Evolutionary conservation across 352 stramenopile species (phyloP).

Genomic region (Aphanomyces cochlioides): DNA sequence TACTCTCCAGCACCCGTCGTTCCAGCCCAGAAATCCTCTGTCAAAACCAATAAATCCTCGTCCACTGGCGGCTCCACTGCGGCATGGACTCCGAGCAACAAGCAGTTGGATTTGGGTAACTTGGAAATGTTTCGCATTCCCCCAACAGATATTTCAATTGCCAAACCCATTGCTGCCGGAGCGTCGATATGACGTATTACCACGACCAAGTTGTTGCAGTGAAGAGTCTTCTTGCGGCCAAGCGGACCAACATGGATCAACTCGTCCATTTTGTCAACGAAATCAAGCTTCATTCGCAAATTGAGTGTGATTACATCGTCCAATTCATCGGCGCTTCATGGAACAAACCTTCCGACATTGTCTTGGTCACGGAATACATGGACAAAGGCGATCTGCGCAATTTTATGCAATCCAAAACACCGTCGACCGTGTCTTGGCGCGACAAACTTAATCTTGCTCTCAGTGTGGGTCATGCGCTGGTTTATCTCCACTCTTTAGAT

Average conservation of each 20-base stretch:
- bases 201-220: no score
- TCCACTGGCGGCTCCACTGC: no score
- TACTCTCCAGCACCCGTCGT: no score
- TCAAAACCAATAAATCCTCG: no score
- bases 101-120: no score
- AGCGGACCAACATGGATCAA: neutral
- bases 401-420: neutral
- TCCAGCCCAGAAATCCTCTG: no score
- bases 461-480: constrained; percentile 40
- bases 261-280: neutral
- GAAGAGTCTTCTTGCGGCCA: no score
- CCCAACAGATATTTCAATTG: no score
- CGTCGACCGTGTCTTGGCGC: neutral
- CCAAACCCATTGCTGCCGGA: no score
- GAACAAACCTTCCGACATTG: neutral
- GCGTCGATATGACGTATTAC: no score
- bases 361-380: constrained; percentile 4
- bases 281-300: neutral
- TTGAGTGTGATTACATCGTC: neutral
- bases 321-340: neutral
- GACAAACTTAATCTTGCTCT: constrained; percentile 32
- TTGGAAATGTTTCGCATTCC: no score
- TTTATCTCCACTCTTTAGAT: constrained; percentile 46
- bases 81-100: no score
- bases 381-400: constrained; percentile 8